Conservation (phyloP, 2,329 filamentous ascomycete species). For the Apiospora arundinis region DNA sequence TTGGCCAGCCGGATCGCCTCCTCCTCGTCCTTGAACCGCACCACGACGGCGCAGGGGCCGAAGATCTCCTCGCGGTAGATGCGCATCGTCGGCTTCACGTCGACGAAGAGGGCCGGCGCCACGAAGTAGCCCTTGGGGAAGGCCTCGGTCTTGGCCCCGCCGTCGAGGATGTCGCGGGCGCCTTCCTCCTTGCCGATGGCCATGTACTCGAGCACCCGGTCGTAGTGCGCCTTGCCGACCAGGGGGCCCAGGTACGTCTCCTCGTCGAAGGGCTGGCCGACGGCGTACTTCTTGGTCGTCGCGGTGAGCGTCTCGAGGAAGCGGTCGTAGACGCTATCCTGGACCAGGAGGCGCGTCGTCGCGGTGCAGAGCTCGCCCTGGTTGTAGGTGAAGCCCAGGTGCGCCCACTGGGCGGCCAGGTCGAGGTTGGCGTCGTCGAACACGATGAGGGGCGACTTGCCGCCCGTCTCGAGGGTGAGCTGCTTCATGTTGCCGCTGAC, state of each 20-base stretch:
- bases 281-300: slow-evolving; percentile 74
- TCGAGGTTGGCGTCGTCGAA: slow-evolving; percentile 81
- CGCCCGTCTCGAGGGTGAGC: slow-evolving; percentile 79
- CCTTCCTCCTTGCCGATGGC: slow-evolving; percentile 68
- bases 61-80: slow-evolving; percentile 94
- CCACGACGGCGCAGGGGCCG: slow-evolving; percentile 82
- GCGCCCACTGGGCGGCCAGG: slow-evolving; percentile 78
- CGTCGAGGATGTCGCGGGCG: slow-evolving; percentile 64
- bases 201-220: slow-evolving; percentile 86
- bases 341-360: slow-evolving; percentile 83
- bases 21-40: slow-evolving; percentile 84
- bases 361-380: slow-evolving; percentile 74
- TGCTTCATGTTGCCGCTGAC: slow-evolving; percentile 77
- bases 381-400: slow-evolving; percentile 64
- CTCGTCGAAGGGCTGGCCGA: slow-evolving; percentile 83
- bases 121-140: slow-evolving; percentile 81
- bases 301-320: slow-evolving; percentile 82
- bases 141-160: slow-evolving; percentile 67
- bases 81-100: slow-evolving; percentile 83
- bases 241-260: neutral
- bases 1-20: slow-evolving; percentile 80
- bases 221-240: slow-evolving; percentile 75
- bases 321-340: slow-evolving; percentile 87
- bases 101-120: slow-evolving; percentile 87
- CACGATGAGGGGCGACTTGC: slow-evolving; percentile 82